These are phyloP conservation scores for Collariella sp. DNA, from an alignment of 495 filamentous ascomycete genomes.

Conservation along the genomic window DNA sequence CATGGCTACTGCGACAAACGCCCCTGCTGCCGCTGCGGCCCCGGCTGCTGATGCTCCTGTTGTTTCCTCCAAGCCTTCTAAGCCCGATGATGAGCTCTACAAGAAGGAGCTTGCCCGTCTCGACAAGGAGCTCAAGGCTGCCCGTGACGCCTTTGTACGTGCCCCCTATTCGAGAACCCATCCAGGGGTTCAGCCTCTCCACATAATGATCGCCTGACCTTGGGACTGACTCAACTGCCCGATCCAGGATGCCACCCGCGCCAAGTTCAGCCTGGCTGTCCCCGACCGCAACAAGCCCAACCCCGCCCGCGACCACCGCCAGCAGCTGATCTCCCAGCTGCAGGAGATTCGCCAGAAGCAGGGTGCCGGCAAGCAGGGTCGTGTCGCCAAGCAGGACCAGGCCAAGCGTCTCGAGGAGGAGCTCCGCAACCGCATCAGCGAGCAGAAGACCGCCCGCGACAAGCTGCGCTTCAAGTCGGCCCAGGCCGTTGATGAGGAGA, in stretches of 20 bases:
- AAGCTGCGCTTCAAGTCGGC: slow-evolving; percentile 74
- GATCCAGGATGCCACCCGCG: slow-evolving; percentile 67
- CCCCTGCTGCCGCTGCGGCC: slow-evolving; percentile 38
- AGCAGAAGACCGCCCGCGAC: slow-evolving; percentile 72
- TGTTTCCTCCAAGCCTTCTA: slow-evolving; percentile 51
- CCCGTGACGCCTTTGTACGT: slow-evolving; percentile 71
- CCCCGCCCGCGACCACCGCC: slow-evolving; percentile 63
- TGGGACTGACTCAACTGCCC: slow-evolving; percentile 1
- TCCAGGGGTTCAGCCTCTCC: neutral
- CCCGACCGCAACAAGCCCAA: slow-evolving; percentile 61
- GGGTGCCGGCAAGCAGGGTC: slow-evolving; percentile 68
- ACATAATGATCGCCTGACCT: neutral
- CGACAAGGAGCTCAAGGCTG: slow-evolving; percentile 71
- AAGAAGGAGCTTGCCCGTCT: slow-evolving; percentile 64
- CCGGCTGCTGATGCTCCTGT: slow-evolving; percentile 42
- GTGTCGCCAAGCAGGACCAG: slow-evolving; percentile 68
- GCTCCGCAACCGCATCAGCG: slow-evolving; percentile 68
- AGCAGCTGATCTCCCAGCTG: slow-evolving; percentile 69
- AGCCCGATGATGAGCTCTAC: slow-evolving; percentile 62
- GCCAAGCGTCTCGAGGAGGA: slow-evolving; percentile 78
- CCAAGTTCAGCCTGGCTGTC: slow-evolving; percentile 70
- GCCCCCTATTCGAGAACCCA: neutral
- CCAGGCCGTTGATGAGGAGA: slow-evolving; percentile 78
- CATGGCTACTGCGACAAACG: slow-evolving; percentile 36
- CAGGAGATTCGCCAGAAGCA: slow-evolving; percentile 71